phyloP scores from a whole-genome alignment of 352 stramenopile genomes.

The Phytophthora parvispora region DNA sequence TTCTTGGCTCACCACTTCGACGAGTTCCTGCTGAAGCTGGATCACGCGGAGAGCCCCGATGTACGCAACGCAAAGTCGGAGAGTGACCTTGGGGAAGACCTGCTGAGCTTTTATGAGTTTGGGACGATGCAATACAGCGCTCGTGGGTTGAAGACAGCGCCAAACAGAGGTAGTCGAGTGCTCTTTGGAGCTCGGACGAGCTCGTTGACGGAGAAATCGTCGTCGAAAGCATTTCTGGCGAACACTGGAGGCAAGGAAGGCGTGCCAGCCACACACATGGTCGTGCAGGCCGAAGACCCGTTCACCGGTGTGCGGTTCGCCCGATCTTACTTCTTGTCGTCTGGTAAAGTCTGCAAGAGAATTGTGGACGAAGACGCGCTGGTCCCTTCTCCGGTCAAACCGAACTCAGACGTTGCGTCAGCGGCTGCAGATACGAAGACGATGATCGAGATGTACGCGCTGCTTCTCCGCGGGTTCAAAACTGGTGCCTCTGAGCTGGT shows the following conservation, averaged over 20 bases:
- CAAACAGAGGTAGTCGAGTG: slow-evolving; percentile 59
- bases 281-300: slow-evolving; percentile 76
- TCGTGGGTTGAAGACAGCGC: slow-evolving; percentile 37
- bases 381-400: slow-evolving; percentile 34
- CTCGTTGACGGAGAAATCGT: slow-evolving; percentile 38
- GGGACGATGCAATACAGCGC: slow-evolving; percentile 73
- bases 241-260: slow-evolving; percentile 33
- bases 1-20: slow-evolving; percentile 69
- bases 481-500: slow-evolving; percentile 25
- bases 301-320: slow-evolving; percentile 73
- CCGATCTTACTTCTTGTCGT: slow-evolving; percentile 78
- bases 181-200: slow-evolving; percentile 70
- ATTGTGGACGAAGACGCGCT: slow-evolving; percentile 77
- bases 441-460: slow-evolving; percentile 39
- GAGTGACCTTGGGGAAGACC: slow-evolving; percentile 67
- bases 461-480: slow-evolving; percentile 56
- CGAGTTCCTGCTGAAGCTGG: slow-evolving; percentile 76
- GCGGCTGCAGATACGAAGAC: slow-evolving; percentile 27
- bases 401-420: slow-evolving; percentile 15
- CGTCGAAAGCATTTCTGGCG: slow-evolving; percentile 39
- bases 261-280: slow-evolving; percentile 66
- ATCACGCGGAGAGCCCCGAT: slow-evolving; percentile 65
- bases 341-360: slow-evolving; percentile 54
- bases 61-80: slow-evolving; percentile 54
- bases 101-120: slow-evolving; percentile 87